phyloP scores from a whole-genome alignment of 768 basidiomycete genomes.

The Multifurca ochricompacta region DNA sequence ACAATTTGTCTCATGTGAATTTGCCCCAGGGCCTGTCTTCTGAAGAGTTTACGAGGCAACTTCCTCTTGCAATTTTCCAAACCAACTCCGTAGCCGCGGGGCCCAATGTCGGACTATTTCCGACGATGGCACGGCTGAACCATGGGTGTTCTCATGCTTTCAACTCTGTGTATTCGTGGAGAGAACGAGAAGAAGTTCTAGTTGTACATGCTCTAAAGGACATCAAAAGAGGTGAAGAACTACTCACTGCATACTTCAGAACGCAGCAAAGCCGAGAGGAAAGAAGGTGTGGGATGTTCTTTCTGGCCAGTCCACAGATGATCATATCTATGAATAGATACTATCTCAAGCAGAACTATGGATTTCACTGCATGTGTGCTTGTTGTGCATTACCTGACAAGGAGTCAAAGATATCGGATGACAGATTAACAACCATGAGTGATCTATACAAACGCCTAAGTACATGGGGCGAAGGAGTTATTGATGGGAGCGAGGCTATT shows the following conservation, averaged over 20 bases:
- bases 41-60: slow-evolving; percentile 31
- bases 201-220: slow-evolving; percentile 53
- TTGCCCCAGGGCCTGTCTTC: slow-evolving; percentile 36
- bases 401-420: slow-evolving; percentile 44
- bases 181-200: slow-evolving; percentile 39
- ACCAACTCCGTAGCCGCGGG: slow-evolving; percentile 59
- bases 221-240: slow-evolving; percentile 49
- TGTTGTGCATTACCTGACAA: slow-evolving; percentile 48
- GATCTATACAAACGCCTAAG: slow-evolving; percentile 38
- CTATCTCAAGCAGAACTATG: slow-evolving; percentile 44
- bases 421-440: slow-evolving; percentile 39
- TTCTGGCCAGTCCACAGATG: neutral
- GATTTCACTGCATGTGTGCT: slow-evolving; percentile 50
- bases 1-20: slow-evolving; percentile 50
- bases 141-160: slow-evolving; percentile 63
- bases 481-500: slow-evolving; percentile 45
- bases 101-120: slow-evolving; percentile 51
- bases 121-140: slow-evolving; percentile 58
- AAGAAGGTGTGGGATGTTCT: slow-evolving; percentile 34
- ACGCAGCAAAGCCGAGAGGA: slow-evolving; percentile 46
- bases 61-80: slow-evolving; percentile 58
- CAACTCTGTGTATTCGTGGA: slow-evolving; percentile 58
- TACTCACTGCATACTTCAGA: slow-evolving; percentile 54
- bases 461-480: slow-evolving; percentile 39
- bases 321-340: slow-evolving; percentile 31